Conservation (phyloP, 768 basidiomycete genomes). For the Serendipita sp. region DNA sequence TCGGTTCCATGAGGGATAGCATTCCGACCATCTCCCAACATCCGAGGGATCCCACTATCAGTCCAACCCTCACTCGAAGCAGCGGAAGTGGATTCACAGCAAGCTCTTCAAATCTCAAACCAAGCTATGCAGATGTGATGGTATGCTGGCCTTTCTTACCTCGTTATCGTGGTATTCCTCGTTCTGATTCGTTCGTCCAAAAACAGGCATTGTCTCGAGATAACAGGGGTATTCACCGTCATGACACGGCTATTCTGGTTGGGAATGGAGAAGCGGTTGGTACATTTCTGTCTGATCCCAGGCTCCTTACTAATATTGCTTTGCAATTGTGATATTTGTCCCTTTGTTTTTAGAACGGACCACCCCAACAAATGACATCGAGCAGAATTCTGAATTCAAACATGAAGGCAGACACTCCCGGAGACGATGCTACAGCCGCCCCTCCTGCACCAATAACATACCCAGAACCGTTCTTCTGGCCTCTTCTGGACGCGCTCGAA, state of each 20-base stretch:
- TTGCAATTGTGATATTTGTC: too few species aligned
- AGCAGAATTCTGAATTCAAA: too few species aligned
- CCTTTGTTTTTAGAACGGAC: not conserved
- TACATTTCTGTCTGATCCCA: too few species aligned
- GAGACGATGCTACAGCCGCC: not conserved
- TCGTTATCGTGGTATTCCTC: not conserved
- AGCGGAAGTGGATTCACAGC: not conserved
- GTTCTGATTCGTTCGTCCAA: not conserved
- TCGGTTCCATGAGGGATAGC: not conserved
- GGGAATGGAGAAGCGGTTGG: not conserved
- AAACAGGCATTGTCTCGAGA: not conserved
- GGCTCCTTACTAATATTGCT: too few species aligned
- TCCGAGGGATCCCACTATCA: not conserved
- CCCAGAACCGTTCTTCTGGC: slow-evolving; percentile 1
- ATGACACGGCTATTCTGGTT: not conserved
- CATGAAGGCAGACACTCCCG: not conserved
- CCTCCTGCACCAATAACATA: not conserved
- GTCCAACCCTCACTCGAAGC: too few species aligned
- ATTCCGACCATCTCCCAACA: too few species aligned
- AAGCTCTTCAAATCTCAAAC: not conserved
- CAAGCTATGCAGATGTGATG: not conserved
- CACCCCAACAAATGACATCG: not conserved
- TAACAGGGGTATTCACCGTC: not conserved
- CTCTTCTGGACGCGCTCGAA: not conserved
- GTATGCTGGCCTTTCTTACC: not conserved